Evolutionary conservation across 345 rosid species (phyloP).

Genomic region (Sonneratia alba): DNA sequence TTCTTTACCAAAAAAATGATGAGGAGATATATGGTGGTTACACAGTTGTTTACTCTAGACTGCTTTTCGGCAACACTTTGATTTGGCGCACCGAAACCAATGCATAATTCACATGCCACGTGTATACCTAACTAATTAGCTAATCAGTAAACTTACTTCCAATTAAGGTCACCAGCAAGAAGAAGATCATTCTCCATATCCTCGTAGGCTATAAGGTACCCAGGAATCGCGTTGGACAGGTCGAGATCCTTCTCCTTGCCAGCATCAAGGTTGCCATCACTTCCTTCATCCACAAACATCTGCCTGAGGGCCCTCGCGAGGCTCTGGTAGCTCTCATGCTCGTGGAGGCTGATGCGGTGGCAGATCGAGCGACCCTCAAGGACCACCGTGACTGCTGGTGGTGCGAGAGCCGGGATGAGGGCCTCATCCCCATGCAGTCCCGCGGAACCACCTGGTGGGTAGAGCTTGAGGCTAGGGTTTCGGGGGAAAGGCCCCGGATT

Average conservation of each 20-base stretch:
- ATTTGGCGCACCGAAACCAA: no score
- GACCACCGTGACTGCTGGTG: slow-evolving; percentile 77
- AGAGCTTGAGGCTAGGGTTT: slow-evolving; percentile 18
- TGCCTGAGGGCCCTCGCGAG: slow-evolving; percentile 71
- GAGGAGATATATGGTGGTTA: no score
- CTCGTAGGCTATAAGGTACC: slow-evolving; percentile 73
- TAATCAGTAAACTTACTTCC: slow-evolving; percentile 49
- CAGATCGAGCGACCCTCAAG: slow-evolving; percentile 89
- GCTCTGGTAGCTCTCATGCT: slow-evolving; percentile 69
- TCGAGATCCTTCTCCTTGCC: slow-evolving; percentile 32
- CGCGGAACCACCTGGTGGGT: slow-evolving; percentile 13
- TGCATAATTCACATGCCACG: no score
- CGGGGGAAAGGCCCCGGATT: slow-evolving; percentile 12
- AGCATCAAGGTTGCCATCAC: neutral
- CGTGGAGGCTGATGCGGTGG: slow-evolving; percentile 69
- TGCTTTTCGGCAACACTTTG: no score
- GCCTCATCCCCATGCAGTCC: slow-evolving; percentile 35
- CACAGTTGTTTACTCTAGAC: no score
- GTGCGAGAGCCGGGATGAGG: slow-evolving; percentile 50
- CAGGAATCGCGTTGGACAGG: slow-evolving; percentile 79
- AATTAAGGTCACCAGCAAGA: slow-evolving; percentile 82
- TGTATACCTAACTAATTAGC: neutral
- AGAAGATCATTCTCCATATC: slow-evolving; percentile 91
- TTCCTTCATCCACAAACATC: slow-evolving; percentile 55
- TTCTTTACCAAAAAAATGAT: no score